phyloP scores from a whole-genome alignment of 2,329 filamentous ascomycete species.

The Phialophora chinensis region DNA sequence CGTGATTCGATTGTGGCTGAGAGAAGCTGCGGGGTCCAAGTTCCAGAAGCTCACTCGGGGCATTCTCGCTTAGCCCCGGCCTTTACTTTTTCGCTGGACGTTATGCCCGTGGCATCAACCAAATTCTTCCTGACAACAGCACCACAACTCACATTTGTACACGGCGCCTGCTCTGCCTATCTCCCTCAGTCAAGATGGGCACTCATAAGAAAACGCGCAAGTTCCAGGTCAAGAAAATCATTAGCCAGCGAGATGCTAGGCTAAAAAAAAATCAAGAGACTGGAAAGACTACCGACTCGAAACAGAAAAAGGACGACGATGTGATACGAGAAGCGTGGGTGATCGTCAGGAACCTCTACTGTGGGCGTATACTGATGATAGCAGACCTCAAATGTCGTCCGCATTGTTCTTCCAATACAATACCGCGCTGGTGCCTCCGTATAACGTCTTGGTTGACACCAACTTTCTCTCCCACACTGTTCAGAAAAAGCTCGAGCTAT shows the following conservation, averaged over 20 bases:
- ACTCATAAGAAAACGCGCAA: conserved; percentile 89
- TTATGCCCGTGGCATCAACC: conserved; percentile 27
- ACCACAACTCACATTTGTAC: background rate
- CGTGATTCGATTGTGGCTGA: conserved; percentile 16
- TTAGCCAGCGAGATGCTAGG: conserved; percentile 78
- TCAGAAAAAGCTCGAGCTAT: conserved; percentile 83
- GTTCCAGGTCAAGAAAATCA: conserved; percentile 82
- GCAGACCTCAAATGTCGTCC: conserved; percentile 76
- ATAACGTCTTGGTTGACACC: conserved; percentile 80
- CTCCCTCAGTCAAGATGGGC: conserved; percentile 70
- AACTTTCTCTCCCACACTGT: conserved; percentile 93
- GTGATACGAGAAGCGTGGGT: conserved; percentile 74
- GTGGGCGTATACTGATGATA: conserved; percentile 16
- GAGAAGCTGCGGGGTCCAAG: conserved; percentile 5
- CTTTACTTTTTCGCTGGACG: conserved; percentile 11
- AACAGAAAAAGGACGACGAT: conserved; percentile 66
- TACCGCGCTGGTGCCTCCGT: conserved; percentile 81
- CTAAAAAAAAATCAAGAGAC: conserved; percentile 81
- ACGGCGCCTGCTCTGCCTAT: background rate
- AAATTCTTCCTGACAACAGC: conserved; percentile 21
- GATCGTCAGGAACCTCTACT: background rate
- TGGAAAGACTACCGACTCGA: conserved; percentile 61
- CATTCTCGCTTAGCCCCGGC: conserved; percentile 25
- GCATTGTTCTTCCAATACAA: conserved; percentile 90
- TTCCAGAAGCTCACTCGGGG: conserved; percentile 7